Evolutionary conservation across 495 filamentous ascomycete genomes (phyloP).

Genomic region (Penicillium mononematosum): DNA sequence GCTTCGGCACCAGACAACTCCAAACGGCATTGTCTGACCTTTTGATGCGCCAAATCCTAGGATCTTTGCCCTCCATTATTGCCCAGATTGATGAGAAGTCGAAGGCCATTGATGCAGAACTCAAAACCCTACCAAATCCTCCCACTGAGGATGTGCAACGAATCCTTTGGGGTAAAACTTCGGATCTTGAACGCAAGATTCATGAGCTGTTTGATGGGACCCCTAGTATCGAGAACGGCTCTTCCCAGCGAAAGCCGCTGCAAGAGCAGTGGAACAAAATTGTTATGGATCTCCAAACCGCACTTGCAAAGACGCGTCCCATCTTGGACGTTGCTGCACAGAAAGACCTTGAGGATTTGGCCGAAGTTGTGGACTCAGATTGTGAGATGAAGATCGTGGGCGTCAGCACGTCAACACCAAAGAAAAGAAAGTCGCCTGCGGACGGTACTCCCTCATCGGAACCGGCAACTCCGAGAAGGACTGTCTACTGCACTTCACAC

Average conservation of each 20-base stretch:
- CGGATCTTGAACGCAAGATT: conserved; percentile 32
- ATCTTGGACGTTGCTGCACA: conserved; percentile 16
- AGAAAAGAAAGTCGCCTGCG: conserved; percentile 25
- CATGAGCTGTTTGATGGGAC: conserved; percentile 38
- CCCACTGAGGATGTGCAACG: conserved; percentile 42
- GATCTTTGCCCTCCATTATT: conserved; percentile 59
- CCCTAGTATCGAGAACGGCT: conserved; percentile 1
- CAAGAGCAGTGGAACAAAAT: conserved; percentile 39
- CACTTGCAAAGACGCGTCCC: conserved; percentile 36
- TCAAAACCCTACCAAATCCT: conserved; percentile 55
- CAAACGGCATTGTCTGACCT: conserved; percentile 53
- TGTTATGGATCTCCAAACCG: conserved; percentile 36
- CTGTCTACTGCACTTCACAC: neutral
- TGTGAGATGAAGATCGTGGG: conserved; percentile 21
- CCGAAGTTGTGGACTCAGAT: conserved; percentile 26
- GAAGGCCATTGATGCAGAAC: conserved; percentile 42
- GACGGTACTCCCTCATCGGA: neutral
- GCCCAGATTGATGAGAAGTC: conserved; percentile 54
- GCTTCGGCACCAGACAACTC: conserved; percentile 59
- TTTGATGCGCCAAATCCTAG: conserved; percentile 56
- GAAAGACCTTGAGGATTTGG: conserved; percentile 8
- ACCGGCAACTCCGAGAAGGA: conserved; percentile 1
- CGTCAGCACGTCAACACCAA: neutral
- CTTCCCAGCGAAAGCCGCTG: conserved; percentile 24
- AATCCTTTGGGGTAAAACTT: conserved; percentile 37